Evolutionary conservation across 352 stramenopile species (phyloP).

Genomic region (Achlya hypogyna): DNA sequence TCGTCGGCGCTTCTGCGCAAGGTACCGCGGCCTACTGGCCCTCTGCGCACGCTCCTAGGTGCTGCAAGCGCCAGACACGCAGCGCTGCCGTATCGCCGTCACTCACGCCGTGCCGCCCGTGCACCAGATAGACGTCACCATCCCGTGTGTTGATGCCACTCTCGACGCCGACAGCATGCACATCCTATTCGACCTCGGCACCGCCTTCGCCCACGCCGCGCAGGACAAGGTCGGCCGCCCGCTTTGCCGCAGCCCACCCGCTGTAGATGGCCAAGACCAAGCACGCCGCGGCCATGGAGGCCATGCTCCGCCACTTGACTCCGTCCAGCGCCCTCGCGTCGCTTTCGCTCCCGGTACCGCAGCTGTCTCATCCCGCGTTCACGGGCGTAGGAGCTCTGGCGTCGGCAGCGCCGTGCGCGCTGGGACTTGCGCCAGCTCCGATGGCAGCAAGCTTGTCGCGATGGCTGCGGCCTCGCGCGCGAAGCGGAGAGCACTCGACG

Average conservation of each 20-base stretch:
- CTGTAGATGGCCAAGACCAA: not conserved
- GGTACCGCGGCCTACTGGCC: too few species aligned
- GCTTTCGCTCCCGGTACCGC: not conserved
- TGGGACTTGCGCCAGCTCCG: slow-evolving; percentile 55
- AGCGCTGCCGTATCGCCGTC: not conserved
- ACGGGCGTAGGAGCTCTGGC: slow-evolving; percentile 33
- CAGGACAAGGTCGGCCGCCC: not conserved
- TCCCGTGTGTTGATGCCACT: not conserved
- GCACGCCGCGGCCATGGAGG: not conserved
- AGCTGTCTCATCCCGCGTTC: not conserved
- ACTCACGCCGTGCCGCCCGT: slow-evolving; percentile 1
- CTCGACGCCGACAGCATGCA: slow-evolving; percentile 16
- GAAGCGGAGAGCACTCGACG: slow-evolving; percentile 30
- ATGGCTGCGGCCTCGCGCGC: slow-evolving; percentile 26
- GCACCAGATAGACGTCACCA: slow-evolving; percentile 11
- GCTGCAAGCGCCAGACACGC: not conserved
- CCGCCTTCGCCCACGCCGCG: not conserved
- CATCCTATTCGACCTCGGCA: slow-evolving; percentile 6
- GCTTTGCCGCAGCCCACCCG: not conserved
- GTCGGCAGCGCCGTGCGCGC: slow-evolving; percentile 39
- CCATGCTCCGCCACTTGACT: not conserved
- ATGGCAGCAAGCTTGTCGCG: slow-evolving; percentile 47
- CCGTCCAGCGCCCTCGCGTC: not conserved
- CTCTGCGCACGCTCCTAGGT: too few species aligned
- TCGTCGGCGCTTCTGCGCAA: slow-evolving; percentile 8